Percentiles rank a stretch among this genome's conserved stretches.
Conservation (phyloP, 768 basidiomycete species). For the Nevesoporus exiguus region DNA sequence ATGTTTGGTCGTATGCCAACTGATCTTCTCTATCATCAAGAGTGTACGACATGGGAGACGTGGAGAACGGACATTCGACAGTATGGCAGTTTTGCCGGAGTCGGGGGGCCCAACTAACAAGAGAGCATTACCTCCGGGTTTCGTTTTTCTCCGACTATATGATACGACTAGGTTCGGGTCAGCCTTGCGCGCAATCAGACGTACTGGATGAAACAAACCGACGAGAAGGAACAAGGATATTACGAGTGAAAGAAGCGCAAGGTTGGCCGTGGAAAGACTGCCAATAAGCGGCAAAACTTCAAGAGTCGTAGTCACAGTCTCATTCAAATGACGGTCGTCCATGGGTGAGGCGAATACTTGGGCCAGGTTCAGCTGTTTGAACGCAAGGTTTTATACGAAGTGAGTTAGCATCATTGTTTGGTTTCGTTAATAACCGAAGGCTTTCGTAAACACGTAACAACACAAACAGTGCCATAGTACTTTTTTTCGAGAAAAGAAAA, state of each 20-base stretch:
- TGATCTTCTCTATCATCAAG: constrained; percentile 29
- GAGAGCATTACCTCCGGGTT: constrained; percentile 54
- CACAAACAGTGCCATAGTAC: not conserved
- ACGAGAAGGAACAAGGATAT: constrained; percentile 42
- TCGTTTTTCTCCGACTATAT: constrained; percentile 41
- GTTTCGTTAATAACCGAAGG: constrained; percentile 11
- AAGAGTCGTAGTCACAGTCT: constrained; percentile 20
- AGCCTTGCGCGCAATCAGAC: constrained; percentile 8
- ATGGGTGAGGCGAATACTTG: constrained; percentile 2
- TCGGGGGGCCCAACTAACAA: constrained; percentile 74
- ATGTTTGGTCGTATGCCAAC: constrained; percentile 62
- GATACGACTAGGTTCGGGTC: constrained; percentile 41
- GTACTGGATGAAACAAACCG: constrained; percentile 33
- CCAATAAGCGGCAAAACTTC: constrained; percentile 37
- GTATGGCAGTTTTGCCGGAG: constrained; percentile 77
- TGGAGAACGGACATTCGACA: constrained; percentile 55
- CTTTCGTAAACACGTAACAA: constrained; percentile 6
- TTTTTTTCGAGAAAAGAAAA: no score
- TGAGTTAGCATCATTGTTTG: constrained; percentile 18
- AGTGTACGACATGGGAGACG: not conserved
- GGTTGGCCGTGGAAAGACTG: constrained; percentile 37
- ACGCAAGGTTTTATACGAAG: not conserved
- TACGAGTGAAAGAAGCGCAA: constrained; percentile 41
- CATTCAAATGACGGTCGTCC: constrained; percentile 8
- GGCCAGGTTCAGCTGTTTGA: not conserved